Percentiles rank a stretch among this genome's conserved stretches.
These are phyloP conservation scores for Amanita rimosa DNA, from an alignment of 768 basidiomycete species.

Conservation along the genomic window DNA sequence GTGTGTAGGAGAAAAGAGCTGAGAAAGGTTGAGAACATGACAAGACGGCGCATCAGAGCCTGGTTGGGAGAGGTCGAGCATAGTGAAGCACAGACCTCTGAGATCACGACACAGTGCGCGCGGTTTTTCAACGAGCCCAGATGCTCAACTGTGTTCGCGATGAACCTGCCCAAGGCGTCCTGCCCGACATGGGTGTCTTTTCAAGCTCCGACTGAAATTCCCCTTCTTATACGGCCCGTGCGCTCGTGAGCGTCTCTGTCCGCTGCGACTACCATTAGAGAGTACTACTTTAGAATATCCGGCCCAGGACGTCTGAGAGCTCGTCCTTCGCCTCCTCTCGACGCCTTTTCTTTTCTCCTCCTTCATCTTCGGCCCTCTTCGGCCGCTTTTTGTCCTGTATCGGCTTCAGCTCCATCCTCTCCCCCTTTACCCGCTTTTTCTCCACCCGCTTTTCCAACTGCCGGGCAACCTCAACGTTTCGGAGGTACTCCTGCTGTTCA, in stretches of 20 bases:
- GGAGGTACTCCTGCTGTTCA: slow-evolving; percentile 89
- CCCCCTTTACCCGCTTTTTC: slow-evolving; percentile 48
- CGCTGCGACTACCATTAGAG: neutral
- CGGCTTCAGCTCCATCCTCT: slow-evolving; percentile 32
- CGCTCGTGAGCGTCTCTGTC: slow-evolving; percentile 6
- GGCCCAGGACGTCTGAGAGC: slow-evolving; percentile 34
- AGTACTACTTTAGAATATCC: slow-evolving; percentile 32
- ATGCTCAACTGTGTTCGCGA: slow-evolving; percentile 53
- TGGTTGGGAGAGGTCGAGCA: slow-evolving; percentile 74
- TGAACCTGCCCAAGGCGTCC: slow-evolving; percentile 25
- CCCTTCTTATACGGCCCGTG: slow-evolving; percentile 20
- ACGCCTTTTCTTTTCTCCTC: slow-evolving; percentile 17
- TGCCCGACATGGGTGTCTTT: slow-evolving; percentile 15
- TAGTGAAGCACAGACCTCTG: slow-evolving; percentile 92
- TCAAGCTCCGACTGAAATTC: slow-evolving; percentile 31
- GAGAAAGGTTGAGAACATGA: slow-evolving; percentile 44
- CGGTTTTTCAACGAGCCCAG: slow-evolving; percentile 32
- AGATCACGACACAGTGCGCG: slow-evolving; percentile 44
- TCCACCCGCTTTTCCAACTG: slow-evolving; percentile 75
- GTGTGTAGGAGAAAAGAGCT: slow-evolving; percentile 49
- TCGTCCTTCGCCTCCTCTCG: slow-evolving; percentile 2
- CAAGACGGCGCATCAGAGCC: slow-evolving; percentile 61
- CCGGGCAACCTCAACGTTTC: slow-evolving; percentile 87
- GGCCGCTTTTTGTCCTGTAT: slow-evolving; percentile 20
- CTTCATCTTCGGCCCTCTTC: slow-evolving; percentile 9